phyloP scores from a whole-genome alignment of 139 green algal genomes.

The Diplosphaera chodatii region DNA sequence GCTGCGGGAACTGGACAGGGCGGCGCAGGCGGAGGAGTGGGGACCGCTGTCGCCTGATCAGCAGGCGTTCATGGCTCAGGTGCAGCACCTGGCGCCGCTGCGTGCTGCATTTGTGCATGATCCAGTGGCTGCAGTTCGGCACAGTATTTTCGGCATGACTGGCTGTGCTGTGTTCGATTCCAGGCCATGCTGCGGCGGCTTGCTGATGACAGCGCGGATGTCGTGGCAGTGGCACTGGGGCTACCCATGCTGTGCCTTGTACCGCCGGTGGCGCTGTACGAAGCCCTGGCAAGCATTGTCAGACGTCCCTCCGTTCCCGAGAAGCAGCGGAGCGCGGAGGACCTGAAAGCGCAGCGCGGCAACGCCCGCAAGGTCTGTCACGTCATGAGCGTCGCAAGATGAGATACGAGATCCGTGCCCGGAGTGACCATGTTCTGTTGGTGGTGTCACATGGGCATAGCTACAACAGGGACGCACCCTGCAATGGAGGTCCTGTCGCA shows the following conservation, averaged over 20 bases:
- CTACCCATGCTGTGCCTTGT: conserved; percentile 9
- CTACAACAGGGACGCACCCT: no score
- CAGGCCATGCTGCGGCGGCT: conserved; percentile 11
- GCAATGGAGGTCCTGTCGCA: no score
- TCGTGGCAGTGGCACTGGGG: conserved; percentile 20
- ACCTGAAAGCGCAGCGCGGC: not conserved
- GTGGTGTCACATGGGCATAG: no score
- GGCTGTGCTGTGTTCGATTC: no score
- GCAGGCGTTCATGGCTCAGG: not conserved
- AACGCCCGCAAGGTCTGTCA: not conserved
- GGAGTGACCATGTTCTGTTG: no score
- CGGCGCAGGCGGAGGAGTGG: conserved; percentile 2
- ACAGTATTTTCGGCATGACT: no score
- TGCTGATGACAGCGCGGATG: conserved; percentile 21
- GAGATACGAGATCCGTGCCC: no score
- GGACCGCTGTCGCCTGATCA: not conserved
- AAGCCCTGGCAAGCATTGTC: conserved; percentile 25
- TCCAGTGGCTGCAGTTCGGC: no score
- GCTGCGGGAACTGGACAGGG: conserved; percentile 27
- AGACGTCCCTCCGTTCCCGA: conserved; percentile 9
- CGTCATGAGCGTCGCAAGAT: no score
- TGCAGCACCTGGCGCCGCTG: no score
- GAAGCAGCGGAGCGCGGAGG: not conserved
- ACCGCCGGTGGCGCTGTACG: conserved; percentile 23
- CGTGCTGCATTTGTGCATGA: no score